Conservation (phyloP, 2,329 filamentous ascomycete genomes). For the Seiridium unicorne region DNA sequence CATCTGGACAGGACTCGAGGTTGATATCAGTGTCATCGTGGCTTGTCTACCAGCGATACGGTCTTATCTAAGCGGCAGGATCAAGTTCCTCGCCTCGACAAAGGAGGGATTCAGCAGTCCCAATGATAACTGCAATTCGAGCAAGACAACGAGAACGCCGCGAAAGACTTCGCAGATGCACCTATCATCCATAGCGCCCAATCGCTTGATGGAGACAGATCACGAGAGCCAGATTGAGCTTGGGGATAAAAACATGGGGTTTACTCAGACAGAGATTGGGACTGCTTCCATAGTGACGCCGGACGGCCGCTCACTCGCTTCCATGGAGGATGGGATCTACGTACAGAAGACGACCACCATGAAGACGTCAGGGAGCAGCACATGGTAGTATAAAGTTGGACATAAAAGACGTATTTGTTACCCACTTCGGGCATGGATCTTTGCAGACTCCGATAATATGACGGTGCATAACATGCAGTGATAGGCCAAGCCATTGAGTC, state of each 20-base stretch:
- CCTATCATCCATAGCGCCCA: neutral
- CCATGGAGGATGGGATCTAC: neutral
- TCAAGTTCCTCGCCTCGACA: neutral
- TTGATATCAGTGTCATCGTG: slow-evolving; percentile 3
- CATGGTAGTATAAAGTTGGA: too few relatives aligned
- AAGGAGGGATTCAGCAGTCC: neutral
- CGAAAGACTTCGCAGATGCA: neutral
- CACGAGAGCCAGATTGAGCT: neutral
- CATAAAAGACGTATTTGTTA: too few relatives aligned
- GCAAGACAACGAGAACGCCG: neutral
- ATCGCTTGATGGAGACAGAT: neutral
- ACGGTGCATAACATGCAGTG: too few relatives aligned
- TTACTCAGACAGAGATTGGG: neutral
- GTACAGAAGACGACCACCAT: neutral
- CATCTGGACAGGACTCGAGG: slow-evolving; percentile 2
- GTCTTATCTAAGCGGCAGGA: neutral
- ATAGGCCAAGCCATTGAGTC: too few relatives aligned
- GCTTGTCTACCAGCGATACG: slow-evolving; percentile 1
- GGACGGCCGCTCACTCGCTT: neutral
- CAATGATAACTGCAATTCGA: too few relatives aligned
- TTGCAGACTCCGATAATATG: too few relatives aligned
- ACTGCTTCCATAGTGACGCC: neutral
- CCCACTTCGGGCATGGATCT: too few relatives aligned
- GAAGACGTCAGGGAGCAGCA: neutral
- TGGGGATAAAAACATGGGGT: neutral